A percentile compares a stretch with the other conserved stretches of the same genome.
Conservation (phyloP, 768 basidiomycete genomes). For the Termitomyces sp. region DNA sequence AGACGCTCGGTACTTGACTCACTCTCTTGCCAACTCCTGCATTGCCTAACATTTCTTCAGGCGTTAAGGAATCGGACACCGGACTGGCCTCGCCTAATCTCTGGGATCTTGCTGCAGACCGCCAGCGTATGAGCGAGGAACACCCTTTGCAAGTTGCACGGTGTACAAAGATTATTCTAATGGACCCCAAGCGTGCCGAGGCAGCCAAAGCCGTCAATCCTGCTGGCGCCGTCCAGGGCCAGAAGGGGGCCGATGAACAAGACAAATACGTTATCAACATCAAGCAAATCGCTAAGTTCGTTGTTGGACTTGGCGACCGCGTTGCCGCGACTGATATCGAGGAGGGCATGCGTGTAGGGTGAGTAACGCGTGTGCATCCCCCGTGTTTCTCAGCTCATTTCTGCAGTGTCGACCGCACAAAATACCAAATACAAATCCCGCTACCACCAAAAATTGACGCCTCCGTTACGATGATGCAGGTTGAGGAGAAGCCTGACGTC, state of each 20-base stretch:
- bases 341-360: slow-evolving; percentile 99
- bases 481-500: slow-evolving; percentile 97
- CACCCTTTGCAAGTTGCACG: slow-evolving; percentile 96
- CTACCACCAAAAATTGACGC: slow-evolving; percentile 98
- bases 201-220: slow-evolving; percentile 79
- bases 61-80: slow-evolving; percentile 98
- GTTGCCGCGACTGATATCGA: slow-evolving; percentile 98
- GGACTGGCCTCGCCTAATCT: slow-evolving; percentile 95
- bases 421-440: slow-evolving; percentile 99
- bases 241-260: slow-evolving; percentile 97
- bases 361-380: slow-evolving; percentile 26
- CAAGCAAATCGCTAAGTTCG: slow-evolving; percentile 99
- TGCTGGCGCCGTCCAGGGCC: slow-evolving; percentile 72
- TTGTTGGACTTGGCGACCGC: slow-evolving; percentile 93
- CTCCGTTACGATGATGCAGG: slow-evolving; percentile 99
- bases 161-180: slow-evolving; percentile 95
- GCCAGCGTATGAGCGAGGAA: slow-evolving; percentile 86
- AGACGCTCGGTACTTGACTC: slow-evolving; percentile 76
- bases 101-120: slow-evolving; percentile 95
- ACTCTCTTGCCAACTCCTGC: background rate
- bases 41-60: slow-evolving; percentile 29
- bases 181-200: slow-evolving; percentile 73
- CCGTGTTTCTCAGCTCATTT: slow-evolving; percentile 4
- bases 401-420: slow-evolving; percentile 84
- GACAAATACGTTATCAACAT: slow-evolving; percentile 99